Evolutionary conservation across 1,284 basidiomycete species (phyloP), one percentile per base, ranked within the genome.

Genomic region (Marasmius sp.): DNA sequence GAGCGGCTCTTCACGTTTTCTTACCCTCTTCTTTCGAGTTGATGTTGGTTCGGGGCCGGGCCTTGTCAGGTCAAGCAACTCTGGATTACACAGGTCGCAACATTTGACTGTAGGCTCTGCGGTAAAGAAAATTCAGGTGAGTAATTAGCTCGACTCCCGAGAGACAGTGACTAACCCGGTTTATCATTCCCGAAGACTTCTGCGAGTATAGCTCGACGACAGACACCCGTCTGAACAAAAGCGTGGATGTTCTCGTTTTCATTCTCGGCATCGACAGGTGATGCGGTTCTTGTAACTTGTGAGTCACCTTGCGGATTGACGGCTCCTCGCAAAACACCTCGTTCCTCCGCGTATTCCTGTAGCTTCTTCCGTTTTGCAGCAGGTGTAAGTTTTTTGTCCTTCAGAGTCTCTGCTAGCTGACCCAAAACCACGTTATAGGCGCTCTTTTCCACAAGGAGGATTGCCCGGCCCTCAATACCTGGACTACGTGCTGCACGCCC

Each of bases 391-490:
- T 10, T 41, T 10, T n/a, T 39, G 18, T 52, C 51, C 14, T 27
- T 27, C 36, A 36, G 33, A 53, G 51, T 16, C 20, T 27, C 36
- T 16, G 22, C 12, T 9, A n/a, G 41, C 22, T 6, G n/a, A 34
- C 37, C 18, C 8, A 68, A 43, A n/a, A 68, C 65, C 0, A 64
- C 63, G 10, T 69, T 63, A 50, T 70, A 75, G 6, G 62, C 67
- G 0, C 68, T 60, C 51, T 63, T 62, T 48, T 74, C 72, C 1
- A 70, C 72, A 0, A 75, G 65, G 18, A 75, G 58, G 2, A 75
- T 67, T 0, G 74, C 74, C 2, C 73, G 43, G 0, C 73, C 73
- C 6, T 12, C 54, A 1, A 51, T 12, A 0, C 62, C 61, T 16
- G 49, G 45, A 2, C 47, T 66, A 1, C 72, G 66, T 3, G 65